Evolutionary conservation across 2,329 filamentous ascomycete species (phyloP), one percentile per base, ranked within the genome.

Genomic region (Tolypocladium nubicola): DNA sequence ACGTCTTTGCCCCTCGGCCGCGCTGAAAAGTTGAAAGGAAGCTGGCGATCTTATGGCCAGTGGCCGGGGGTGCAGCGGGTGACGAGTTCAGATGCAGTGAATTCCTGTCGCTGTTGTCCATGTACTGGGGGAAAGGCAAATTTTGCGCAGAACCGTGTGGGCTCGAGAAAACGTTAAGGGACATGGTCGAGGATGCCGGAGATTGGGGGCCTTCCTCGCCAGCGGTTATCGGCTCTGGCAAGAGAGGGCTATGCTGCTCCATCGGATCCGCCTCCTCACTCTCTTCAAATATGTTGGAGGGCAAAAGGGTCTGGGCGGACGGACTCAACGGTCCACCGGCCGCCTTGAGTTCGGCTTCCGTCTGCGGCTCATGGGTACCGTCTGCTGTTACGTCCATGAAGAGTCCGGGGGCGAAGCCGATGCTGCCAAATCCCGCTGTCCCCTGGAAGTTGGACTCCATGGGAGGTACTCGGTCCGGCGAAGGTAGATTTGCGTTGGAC

Each of bases 311-410:
- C 35, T 87, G 85, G 2, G 89, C 89, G 4, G 87, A 88, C 1
- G 89, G 89, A 64, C 88, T 92, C 68, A 93, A 81, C 1, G 87
- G 87, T 2, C 87, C 88, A 35, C 82, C 84, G 21, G 78, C 80
- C 3, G 77, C 77, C 58, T 82, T 82, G 5, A 86, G 72, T 21
- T 87, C 85, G 1, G 83, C 79, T 38, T 88, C 86, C 7, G 82
- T 83, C 56, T 85, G 76, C 11, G 69, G 64, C 60, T 76, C 63
- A 60, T 74, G 63, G 11, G 61, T 59, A 26, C 66, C 64, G 45
- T 78, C 76, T 4, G 71, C 65, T 1, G 75, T 71, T 47, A 76
- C 69, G 53, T 79, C 77, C 68, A 81, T 76, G 54, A 79, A 85
- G 9, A 82, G 77, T 1, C 76, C 76, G 5, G 76, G 77, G 6